Evolutionary conservation across 306 rosid species (phyloP), one percentile per base, ranked within the genome.

Genomic region (Clitoria ternatea): DNA sequence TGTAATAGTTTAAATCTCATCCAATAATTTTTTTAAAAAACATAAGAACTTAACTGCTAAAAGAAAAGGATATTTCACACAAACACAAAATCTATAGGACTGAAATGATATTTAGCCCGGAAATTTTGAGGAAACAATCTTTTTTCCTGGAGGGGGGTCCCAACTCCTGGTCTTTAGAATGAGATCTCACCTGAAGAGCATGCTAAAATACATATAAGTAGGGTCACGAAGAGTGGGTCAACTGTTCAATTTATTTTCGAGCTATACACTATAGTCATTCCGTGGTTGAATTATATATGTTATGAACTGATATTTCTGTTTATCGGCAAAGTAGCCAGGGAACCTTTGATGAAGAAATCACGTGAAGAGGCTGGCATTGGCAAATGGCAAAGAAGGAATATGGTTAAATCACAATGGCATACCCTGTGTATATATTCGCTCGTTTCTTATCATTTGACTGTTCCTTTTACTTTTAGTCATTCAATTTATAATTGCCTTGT

Each of bases 401-500:
- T 52, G 15, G 68, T 71, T 70, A 44, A 61, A 70, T 62, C 72
- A 6, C 66, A 49, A 49, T 35, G 23, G 30, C 32, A 45, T 45
- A 18, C 27, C 35, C 13, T 64, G 49, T 72, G 61, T 44, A 52
- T 50, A 20, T 32, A 62, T 77, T 70, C 35, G 1, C 8, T 69
- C n/a, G 24, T 52, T 45, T 63, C 65, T 70, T n/a, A 71, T 66
- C 80, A 33, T 69, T 61, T 56, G 14, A 33, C 74, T 71, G 68
- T 56, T 39, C 47, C 24, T 69, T 6, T 14, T 66, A 11, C 27
- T 3, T 49, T 42, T 52, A 66, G 83, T 84, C 85, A 65, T 70
- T 77, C 14, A 77, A 1, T 27, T 42, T 73, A 84, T 80, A 24
- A 80, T 80, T 70, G 77, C 69, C 66, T 29, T 75, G 74, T 55